A percentile compares a stretch with the other conserved stretches of the same genome.
Evolutionary conservation across 306 rosid genomes (phyloP).

Genomic region (Myrica gale): DNA sequence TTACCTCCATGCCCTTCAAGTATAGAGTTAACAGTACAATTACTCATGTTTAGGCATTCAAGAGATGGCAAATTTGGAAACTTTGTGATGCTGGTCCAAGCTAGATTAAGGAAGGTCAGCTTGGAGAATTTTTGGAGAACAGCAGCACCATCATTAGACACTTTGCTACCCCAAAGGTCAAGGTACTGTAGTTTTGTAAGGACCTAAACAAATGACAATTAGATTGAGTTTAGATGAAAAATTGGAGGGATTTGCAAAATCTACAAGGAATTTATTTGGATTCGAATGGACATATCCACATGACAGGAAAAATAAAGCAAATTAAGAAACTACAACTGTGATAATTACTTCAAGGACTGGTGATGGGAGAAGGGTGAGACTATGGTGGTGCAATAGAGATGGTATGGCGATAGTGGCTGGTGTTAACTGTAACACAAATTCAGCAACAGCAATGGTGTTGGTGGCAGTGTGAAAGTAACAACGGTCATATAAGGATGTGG

Average conservation of each 20-base stretch:
- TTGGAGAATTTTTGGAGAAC: conserved; percentile 58
- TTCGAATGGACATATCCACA: background rate
- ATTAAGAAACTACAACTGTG: background rate
- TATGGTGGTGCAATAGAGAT: background rate
- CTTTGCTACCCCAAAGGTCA: conserved; percentile 88
- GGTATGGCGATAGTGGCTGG: background rate
- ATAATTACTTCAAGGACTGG: background rate
- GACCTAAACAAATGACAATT: conserved; percentile 40
- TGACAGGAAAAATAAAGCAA: background rate
- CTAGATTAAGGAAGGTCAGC: conserved; percentile 72
- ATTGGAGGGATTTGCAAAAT: background rate
- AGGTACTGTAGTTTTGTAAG: conserved; percentile 66
- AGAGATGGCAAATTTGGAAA: conserved; percentile 63
- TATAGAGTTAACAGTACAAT: conserved; percentile 67
- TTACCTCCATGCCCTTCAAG: conserved; percentile 40
- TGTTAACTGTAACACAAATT: background rate
- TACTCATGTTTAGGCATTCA: conserved; percentile 73
- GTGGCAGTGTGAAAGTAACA: background rate
- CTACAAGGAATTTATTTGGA: background rate
- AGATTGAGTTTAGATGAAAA: background rate
- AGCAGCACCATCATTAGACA: conserved; percentile 69
- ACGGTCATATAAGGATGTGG: background rate
- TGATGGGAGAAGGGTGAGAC: background rate
- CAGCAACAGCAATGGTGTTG: background rate
- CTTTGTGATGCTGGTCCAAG: conserved; percentile 76